Base-by-base conservation (phyloP, 768 basidiomycete genomes). In the Psilocybe tampanensis region DNA sequence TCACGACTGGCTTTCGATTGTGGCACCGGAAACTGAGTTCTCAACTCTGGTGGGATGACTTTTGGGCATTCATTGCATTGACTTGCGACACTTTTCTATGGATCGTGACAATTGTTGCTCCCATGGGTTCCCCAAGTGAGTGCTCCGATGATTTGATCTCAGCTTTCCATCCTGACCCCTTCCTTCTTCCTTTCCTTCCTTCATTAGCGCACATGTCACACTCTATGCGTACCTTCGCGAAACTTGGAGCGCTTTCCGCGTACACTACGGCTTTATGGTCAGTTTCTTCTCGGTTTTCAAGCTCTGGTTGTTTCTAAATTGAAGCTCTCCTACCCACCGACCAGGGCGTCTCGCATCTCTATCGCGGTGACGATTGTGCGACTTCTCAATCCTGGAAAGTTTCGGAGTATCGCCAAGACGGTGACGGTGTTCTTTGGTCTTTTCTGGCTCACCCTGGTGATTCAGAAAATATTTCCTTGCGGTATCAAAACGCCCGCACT, bases 41-140 rank as follows among this genome's bases (percentile, higher is more conserved):
- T 23, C 61, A 65, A 32, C 58, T 71, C 8, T 70, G 70, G 70
- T 71, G 70, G 70, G 70, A 71, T 49, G 70, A 71, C 52, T 62
- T 63, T 43, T 67, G 65, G 60, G 70, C 70, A 17, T 65, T 65
- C 11, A 22, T 60, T 12, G 64, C 70, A 8, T 47, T 68, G 13
- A 13, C 66, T 8, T 50, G 44, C 43, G 68, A 64, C 23, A 15
- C 9, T 19, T 43, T 33, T 43, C 44, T 44, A 21, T 17, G 21
- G 26, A n/a, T 21, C 12, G 18, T 32, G 23, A 51, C 26, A 15
- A 13, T 39, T 13, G n/a, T 13, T 3, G n/a, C n/a, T 15, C 36
- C 36, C 4, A 39, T 39, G 36, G 12, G 36, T 5, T 13, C 15
- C 12, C 3, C 4, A 3, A 13, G 36, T 39, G n/a, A 39, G 36